Evolutionary conservation across 768 basidiomycete genomes (phyloP).

Genomic region (Russula compacta): DNA sequence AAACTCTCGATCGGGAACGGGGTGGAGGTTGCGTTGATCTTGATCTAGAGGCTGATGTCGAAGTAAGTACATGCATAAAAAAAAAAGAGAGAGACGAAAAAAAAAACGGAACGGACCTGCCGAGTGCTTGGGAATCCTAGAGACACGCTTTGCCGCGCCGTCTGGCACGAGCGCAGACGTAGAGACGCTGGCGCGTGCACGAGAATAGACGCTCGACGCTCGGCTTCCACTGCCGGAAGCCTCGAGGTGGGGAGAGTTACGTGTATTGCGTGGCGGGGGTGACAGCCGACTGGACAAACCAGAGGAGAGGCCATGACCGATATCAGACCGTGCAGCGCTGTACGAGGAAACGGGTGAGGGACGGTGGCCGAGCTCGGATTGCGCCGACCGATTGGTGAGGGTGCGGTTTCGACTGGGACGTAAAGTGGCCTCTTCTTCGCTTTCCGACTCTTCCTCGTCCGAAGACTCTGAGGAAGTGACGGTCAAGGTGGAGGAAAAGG

Average conservation of each 20-base stretch:
- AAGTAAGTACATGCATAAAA: background rate
- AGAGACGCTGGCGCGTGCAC: conserved; percentile 46
- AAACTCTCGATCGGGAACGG: conserved; percentile 19
- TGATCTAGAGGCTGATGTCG: background rate
- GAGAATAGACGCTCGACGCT: conserved; percentile 21
- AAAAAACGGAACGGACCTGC: background rate
- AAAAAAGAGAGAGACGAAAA: background rate
- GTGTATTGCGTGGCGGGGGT: background rate
- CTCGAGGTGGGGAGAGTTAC: background rate
- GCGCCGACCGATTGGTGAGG: conserved; percentile 20
- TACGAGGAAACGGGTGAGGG: background rate
- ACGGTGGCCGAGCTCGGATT: conserved; percentile 26
- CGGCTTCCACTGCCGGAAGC: conserved; percentile 3
- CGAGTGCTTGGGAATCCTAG: conserved; percentile 22
- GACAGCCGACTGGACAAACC: background rate
- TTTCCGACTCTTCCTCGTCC: conserved; percentile 28
- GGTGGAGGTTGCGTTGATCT: background rate
- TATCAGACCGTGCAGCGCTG: conserved; percentile 3
- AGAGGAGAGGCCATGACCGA: conserved; percentile 11
- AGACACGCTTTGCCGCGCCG: conserved; percentile 44
- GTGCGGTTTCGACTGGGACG: conserved; percentile 30
- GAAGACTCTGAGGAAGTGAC: conserved; percentile 28
- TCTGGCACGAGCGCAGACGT: conserved; percentile 48
- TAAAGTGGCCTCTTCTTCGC: conserved; percentile 27
- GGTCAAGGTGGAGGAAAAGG: conserved; percentile 25